phyloP scores from a whole-genome alignment of 2,329 filamentous ascomycete genomes.

The Didymosphaeria variabile region DNA sequence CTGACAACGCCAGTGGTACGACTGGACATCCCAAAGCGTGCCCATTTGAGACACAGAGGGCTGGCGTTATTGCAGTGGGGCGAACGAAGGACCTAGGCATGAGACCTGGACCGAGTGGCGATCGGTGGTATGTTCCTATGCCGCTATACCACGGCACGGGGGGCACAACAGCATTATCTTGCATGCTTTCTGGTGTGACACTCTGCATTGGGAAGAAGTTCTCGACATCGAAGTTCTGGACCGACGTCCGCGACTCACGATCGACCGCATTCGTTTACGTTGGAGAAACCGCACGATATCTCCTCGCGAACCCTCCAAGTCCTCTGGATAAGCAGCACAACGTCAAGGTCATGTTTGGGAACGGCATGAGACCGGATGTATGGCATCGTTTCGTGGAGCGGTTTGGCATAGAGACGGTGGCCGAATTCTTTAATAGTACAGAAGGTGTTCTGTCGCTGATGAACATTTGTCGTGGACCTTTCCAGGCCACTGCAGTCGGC shows the following conservation, averaged over 20 bases:
- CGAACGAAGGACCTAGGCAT: conserved; percentile 50
- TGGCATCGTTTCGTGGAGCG: conserved; percentile 72
- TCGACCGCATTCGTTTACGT: conserved; percentile 80
- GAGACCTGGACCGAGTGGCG: conserved; percentile 52
- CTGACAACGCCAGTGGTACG: conserved; percentile 65
- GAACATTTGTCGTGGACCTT: conserved; percentile 69
- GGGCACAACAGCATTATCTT: conserved; percentile 65
- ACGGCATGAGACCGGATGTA: conserved; percentile 74
- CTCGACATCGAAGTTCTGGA: conserved; percentile 75
- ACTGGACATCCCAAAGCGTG: conserved; percentile 80
- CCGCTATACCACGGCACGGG: conserved; percentile 81
- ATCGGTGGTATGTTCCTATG: conserved; percentile 81
- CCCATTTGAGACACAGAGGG: conserved; percentile 63
- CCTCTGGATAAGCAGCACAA: conserved; percentile 67
- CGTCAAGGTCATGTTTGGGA: conserved; percentile 69
- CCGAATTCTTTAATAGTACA: conserved; percentile 81
- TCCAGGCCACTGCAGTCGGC: conserved; percentile 70
- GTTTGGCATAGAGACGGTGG: conserved; percentile 69
- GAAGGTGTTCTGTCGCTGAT: conserved; percentile 73
- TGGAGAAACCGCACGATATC: conserved; percentile 78
- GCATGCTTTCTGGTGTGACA: conserved; percentile 64
- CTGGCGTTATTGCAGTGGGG: conserved; percentile 50
- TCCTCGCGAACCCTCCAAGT: conserved; percentile 73
- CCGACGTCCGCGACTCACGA: conserved; percentile 71
- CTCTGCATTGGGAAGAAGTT: conserved; percentile 73